Conservation (phyloP, 345 rosid species). For the Trapa bicornis region DNA sequence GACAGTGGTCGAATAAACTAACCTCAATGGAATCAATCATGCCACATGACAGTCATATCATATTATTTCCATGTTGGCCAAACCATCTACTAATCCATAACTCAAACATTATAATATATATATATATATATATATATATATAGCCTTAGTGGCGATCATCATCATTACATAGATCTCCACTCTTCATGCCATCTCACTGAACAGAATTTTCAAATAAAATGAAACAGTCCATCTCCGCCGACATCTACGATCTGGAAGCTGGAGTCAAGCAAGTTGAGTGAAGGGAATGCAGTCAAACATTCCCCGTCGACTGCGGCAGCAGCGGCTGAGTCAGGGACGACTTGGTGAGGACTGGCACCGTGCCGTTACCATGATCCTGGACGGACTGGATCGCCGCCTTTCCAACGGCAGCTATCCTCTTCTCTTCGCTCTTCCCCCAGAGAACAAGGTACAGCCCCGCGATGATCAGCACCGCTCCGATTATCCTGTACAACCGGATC, state of each 20-base stretch:
- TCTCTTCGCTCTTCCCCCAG: constrained; percentile 85
- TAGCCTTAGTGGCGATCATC: too few species aligned
- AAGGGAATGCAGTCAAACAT: constrained; percentile 35
- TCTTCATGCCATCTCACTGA: too few species aligned
- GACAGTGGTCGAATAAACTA: too few species aligned
- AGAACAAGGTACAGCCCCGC: constrained; percentile 75
- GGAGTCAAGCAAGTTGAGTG: not conserved
- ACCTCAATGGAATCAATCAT: too few species aligned
- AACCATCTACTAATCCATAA: too few species aligned
- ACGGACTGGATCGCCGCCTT: constrained; percentile 44
- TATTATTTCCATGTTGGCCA: too few species aligned
- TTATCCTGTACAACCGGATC: constrained; percentile 38
- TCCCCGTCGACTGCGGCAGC: constrained; percentile 71
- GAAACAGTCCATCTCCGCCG: not conserved
- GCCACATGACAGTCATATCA: too few species aligned
- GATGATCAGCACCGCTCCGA: constrained; percentile 77
- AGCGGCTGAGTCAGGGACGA: constrained; percentile 63
- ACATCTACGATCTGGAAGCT: not conserved
- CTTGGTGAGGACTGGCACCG: constrained; percentile 42
- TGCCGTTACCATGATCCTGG: constrained; percentile 43
- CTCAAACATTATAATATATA: too few species aligned
- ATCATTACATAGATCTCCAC: too few species aligned
- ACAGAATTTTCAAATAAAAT: too few species aligned
- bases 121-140: too few species aligned
- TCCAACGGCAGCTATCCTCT: constrained; percentile 41